These are phyloP conservation scores for Scutellaria minor DNA, from an alignment of 257 asterid species.

Conservation along the genomic window DNA sequence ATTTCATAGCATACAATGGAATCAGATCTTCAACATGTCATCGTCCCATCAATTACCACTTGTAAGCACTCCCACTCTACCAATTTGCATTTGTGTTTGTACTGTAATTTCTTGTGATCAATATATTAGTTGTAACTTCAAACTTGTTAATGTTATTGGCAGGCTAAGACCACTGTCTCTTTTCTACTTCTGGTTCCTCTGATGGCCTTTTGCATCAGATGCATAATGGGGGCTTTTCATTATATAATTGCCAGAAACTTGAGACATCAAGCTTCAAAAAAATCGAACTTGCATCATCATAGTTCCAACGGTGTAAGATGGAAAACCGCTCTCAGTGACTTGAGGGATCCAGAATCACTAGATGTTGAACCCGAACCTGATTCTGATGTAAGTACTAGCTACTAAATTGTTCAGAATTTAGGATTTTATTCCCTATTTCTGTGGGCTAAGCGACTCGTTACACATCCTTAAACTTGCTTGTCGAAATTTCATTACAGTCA, in stretches of 20 bases:
- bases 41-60: conserved; percentile 30
- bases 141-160: conserved; percentile 41
- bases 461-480: neutral
- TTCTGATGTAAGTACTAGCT: conserved; percentile 51
- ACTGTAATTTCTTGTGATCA: neutral
- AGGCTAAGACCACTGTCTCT: conserved; percentile 61
- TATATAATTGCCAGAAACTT: conserved; percentile 38
- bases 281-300: conserved; percentile 29
- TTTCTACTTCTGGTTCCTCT: conserved; percentile 69
- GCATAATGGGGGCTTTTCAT: conserved; percentile 49
- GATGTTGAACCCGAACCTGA: conserved; percentile 47
- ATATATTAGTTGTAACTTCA: conserved; percentile 20
- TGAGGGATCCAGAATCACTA: conserved; percentile 49
- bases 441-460: too few species aligned
- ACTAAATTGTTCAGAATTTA: neutral
- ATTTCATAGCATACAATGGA: conserved; percentile 33
- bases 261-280: conserved; percentile 40
- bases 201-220: conserved; percentile 67
- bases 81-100: neutral
- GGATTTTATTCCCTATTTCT: neutral
- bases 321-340: conserved; percentile 60
- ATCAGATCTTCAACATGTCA: conserved; percentile 31
- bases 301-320: conserved; percentile 52
- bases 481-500: conserved; percentile 41
- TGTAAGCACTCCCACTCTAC: conserved; percentile 31